phyloP scores from a whole-genome alignment of 352 stramenopile species.

The Pilasporangium apinafurcum region DNA sequence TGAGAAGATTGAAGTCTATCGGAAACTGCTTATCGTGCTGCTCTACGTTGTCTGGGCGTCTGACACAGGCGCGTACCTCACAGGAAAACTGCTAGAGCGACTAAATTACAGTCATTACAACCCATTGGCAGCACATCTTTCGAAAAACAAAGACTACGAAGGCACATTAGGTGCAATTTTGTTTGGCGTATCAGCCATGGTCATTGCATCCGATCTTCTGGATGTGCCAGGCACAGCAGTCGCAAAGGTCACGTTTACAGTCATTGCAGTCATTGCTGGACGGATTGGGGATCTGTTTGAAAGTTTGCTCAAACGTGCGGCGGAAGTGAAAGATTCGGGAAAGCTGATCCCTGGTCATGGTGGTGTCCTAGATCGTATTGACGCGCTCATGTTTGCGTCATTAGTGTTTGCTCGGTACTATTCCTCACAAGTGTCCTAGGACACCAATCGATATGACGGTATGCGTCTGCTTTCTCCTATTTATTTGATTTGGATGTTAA shows the following conservation, averaged over 20 bases:
- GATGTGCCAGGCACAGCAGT: constrained; percentile 68
- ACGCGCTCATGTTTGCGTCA: constrained; percentile 92
- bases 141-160: constrained; percentile 96
- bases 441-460: too few species aligned
- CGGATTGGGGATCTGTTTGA: constrained; percentile 94
- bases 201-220: constrained; percentile 70
- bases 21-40: constrained; percentile 60
- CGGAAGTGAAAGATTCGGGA: constrained; percentile 93
- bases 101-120: constrained; percentile 84
- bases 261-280: constrained; percentile 90
- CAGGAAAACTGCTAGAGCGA: constrained; percentile 83
- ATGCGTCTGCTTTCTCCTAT: too few species aligned
- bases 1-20: constrained; percentile 38
- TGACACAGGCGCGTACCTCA: constrained; percentile 93
- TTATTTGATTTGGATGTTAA: too few species aligned
- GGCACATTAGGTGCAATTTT: constrained; percentile 87
- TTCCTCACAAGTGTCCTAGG: too few species aligned
- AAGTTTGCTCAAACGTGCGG: constrained; percentile 94
- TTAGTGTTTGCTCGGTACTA: constrained; percentile 67
- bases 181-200: constrained; percentile 82
- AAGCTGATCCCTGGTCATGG: constrained; percentile 95
- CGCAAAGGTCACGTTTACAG: constrained; percentile 74
- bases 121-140: constrained; percentile 82
- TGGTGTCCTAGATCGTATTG: constrained; percentile 93
- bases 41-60: constrained; percentile 73